These are phyloP conservation scores for Blastobotrys mokoenaii DNA, from an alignment of 805 yeast species.

Conservation along the genomic window DNA sequence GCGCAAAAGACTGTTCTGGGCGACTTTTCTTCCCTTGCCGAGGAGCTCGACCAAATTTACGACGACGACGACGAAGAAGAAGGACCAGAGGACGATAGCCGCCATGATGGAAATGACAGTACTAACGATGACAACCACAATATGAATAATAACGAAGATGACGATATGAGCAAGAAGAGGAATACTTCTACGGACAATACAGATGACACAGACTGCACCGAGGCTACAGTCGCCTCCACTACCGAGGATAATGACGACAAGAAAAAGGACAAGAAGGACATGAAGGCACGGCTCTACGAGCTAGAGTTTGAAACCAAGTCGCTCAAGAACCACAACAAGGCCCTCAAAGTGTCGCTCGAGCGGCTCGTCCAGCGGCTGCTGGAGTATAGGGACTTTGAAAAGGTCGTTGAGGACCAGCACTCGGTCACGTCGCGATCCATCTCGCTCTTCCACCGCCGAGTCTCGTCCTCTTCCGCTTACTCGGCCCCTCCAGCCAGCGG, in stretches of 20 bases:
- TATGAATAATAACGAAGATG: not conserved
- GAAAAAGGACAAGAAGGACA: not conserved
- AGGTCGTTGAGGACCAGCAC: conserved; percentile 15
- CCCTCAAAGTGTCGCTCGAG: conserved; percentile 26
- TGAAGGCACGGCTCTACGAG: conserved; percentile 11
- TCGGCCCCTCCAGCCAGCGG: not conserved
- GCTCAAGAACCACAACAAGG: conserved; percentile 25
- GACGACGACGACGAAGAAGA: conserved; percentile 11
- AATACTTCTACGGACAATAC: too few species aligned
- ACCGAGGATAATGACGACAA: not conserved
- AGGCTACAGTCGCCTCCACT: too few species aligned
- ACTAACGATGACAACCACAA: conserved; percentile 3
- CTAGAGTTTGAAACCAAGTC: conserved; percentile 24
- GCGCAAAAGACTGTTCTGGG: conserved; percentile 27
- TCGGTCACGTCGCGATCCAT: conserved; percentile 12
- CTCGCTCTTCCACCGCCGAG: conserved; percentile 12
- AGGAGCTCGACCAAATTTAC: conserved; percentile 14
- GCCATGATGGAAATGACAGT: conserved; percentile 4
- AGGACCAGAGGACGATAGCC: conserved; percentile 5
- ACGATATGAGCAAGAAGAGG: not conserved
- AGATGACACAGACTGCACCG: too few species aligned
- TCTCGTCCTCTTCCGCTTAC: not conserved
- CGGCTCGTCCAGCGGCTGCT: conserved; percentile 28
- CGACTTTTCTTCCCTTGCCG: conserved; percentile 15
- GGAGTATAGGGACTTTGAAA: conserved; percentile 24